Base-by-base conservation (phyloP, 352 stramenopile genomes). In the Sclerospora graminicola region DNA sequence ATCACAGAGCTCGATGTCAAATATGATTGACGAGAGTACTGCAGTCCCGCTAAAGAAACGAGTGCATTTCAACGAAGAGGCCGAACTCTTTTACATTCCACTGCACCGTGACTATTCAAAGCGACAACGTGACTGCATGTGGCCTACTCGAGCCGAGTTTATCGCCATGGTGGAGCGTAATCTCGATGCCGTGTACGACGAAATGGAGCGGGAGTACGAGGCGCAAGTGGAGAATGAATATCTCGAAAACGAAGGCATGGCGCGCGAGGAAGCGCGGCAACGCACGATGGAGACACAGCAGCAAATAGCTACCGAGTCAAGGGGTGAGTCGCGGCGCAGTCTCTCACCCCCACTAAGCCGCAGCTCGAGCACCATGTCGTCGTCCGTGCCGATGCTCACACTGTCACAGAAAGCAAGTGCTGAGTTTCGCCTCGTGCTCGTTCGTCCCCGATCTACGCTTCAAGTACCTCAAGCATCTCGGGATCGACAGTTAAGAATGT, bases 121-220 rank as follows among this genome's bases (percentile, higher is more conserved):
- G 66, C 78, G 76, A 13, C 81, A 92, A 50, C 75, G 81, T 14
- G 76, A 89, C 31, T 78, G 73, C 38, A 89, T 92, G 76, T 92
- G 81, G 81, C 79, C 83, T 30, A 84, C 77, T 5, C 77, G 81
- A 6, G 19, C 60, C n/a, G 78, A 92, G 48, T 90, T 92, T 40
- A 66, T 92, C 15, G 49, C 75, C 4, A 92, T 92, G 81, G 81
- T 92, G n/a, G 81, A 92, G 58, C 81, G 78, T 29, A 92, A 92
- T 33, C 51, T 92, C 21, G 81, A 92, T 16, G 66, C 76, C 16
- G 77, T 92, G 33, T 92, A 92, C 46, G 81, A 89, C 6, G 81
- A 90, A 41, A 89, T 92, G 70, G 81, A 92, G 54, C 76, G 74
- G 27, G 81, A 92, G 51, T 88, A 86, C 53, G 76, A 89, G 53